Evolutionary conservation across 2,329 filamentous ascomycete species (phyloP), one percentile per base, ranked within the genome.

Genomic region (Tolypocladium capitatum): DNA sequence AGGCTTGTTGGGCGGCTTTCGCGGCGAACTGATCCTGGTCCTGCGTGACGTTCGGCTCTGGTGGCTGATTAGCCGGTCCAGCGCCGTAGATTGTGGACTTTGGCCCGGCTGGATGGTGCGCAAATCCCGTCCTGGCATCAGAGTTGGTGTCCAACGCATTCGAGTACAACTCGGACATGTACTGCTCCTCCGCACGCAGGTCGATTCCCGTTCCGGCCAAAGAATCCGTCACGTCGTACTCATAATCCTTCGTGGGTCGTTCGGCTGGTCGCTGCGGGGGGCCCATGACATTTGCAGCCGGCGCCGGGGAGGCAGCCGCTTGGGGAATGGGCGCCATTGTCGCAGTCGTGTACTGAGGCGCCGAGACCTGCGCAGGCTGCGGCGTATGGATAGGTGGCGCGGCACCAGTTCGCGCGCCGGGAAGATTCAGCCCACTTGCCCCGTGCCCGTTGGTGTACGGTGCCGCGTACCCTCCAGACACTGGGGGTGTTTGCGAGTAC

Each of bases 171-270:
- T 80, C 81, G 41, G 86, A 82, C 63, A 92, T 73, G 54, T 81
- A 86, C 56, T 89, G 86, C 59, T 94, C 87, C 63, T 95, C 90
- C 53, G 88, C 88, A 49, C 84, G 81, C 43, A 95, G 67, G 68
- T 95, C 86, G 53, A 96, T 88, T 45, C 88, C 89, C 16, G 88
- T 91, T 18, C 85, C 86, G 18, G 83, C 83, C 47, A 95, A 67
- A 45, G 89, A 85, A 67, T 96, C 90, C 54, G 84, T 86, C 42
- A 90, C 76, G 58, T 94, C 87, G 56, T 90, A 80, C 49, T 78
- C 70, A 48, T 73, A 72, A 47, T 75, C 74, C 53, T 81, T 87
- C 13, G 76, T 73, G 40, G 80, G 76, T 53, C 73, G 72, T 49
- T 84, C 83, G 18, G 72, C 71, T 49, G 72, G 79, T 58, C 76